Base-by-base conservation (phyloP, 2,329 filamentous ascomycete genomes). In the Sporothrix brasiliensis region DNA sequence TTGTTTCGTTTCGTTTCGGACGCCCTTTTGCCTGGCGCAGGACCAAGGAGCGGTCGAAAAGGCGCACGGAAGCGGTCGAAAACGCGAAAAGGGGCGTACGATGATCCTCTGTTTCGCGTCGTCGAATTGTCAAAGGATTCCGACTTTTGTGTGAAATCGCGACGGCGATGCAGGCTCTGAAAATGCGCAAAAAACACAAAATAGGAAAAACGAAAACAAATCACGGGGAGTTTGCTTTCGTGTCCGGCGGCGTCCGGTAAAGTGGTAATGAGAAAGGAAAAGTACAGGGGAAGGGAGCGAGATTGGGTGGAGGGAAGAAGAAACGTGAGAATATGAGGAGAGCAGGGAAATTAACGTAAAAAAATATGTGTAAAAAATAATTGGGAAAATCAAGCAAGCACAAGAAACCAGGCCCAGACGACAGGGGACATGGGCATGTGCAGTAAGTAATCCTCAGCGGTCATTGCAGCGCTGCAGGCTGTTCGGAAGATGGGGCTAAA, bases 321-420 rank as follows among this genome's bases (percentile, higher is more conserved):
- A 6, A 13, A 67, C 6, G n/a, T 24, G 44, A 41, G 53, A 41
- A 56, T 56, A 47, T 30, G 65, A 56, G 50, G 65, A 67, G 70
- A 61, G 58, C 56, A 67, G 54, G 66, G 70, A 67, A 69, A 71
- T 69, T 71, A 66, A 71, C 60, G 27, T 16, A 21, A 68, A 65
- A 67, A 68, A 41, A 6, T 27, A 50, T 21, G 49, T 21, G 6
- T 30, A 5, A 19, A 65, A 66, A 69, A 53, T 52, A 68, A 63
- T 54, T 34, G 66, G 30, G 30, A 67, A 69, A 71, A 56, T 58
- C 54, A 63, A 70, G 63, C 65, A 58, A 60, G 67, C 67, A 53
- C 50, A 41, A 58, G 27, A 63, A 66, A 70, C 39, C 27, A 65
- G 24, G 61, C 54, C 52, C 52, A 69, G 39, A 44, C 19, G 52